Base-by-base conservation (phyloP, 345 rosid genomes). In the Gossypium turneri region DNA sequence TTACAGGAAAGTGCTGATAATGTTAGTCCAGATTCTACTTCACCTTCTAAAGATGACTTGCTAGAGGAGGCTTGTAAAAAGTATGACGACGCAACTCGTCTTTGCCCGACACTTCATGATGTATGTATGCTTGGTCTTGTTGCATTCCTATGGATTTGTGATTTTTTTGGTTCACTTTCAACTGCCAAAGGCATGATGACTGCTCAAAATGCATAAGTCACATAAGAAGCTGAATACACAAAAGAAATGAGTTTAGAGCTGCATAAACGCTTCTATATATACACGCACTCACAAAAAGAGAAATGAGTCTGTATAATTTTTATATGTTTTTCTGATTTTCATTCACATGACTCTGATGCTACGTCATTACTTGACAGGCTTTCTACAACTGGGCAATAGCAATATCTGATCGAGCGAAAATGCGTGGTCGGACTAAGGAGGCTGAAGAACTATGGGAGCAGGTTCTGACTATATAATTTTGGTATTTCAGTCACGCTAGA, bases 311-410 rank as follows among this genome's bases (percentile, higher is more conserved):
- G 82, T 50, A n/a, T 12, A 10, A 6, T 53, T 53, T 29, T 38
- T 29, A 45, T 47, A 2, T 16, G 12, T 43, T 73, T 63, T 34
- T 17, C 8, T 38, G 59, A 24, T 15, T 19, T 58, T 22, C 9
- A 63, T 51, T 63, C 59, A 70, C 64, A 44, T 70, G 70, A 43
- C 63, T 58, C 27, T 75, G 44, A n/a, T 66, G 6, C 75, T 43
- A 51, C 50, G 67, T 75, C 52, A 44, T 74, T 79, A 51, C 69
- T 80, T 85, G 79, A 58, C 80, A 96, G 99, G 99, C 99, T 69
- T 96, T 88, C 87, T 96, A 96, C 83, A 96, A 93, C 73, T 96
- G 99, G 98, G 99, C 99, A 51, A 96, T 96, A 77, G 99, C 99
- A 67, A 93, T 96, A 74, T 96, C 99, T 74, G 99, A 96, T 81